Evolutionary conservation across 1,284 basidiomycete genomes (phyloP), one percentile per base, ranked within the genome.

Genomic region (Phellopilus nigrolimitatus): DNA sequence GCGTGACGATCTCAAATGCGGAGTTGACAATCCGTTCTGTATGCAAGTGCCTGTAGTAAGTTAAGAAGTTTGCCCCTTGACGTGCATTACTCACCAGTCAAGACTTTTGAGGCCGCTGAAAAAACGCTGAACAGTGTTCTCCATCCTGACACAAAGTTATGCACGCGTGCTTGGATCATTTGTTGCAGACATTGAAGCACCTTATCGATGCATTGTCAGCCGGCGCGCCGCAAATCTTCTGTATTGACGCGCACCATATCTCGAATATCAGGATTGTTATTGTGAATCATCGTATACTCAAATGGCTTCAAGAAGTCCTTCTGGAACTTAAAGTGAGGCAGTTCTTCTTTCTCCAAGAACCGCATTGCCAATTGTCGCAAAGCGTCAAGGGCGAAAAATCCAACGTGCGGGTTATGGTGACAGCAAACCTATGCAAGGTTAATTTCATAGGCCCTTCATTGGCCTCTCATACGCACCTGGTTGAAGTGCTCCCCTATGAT

Each of bases 401-500:
- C 92, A 52, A 99, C 95, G 60, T 95, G 89, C 12, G 91, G 91
- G 68, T 98, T 99, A 62, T 89, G 94, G 66, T 99, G 97, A 68
- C 95, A 97, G 67, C 95, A 99, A 31, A 99, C 95, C 92, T 87
- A 54, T 15, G 4, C 25, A 25, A 19, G 15, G 43, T 21, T n/a
- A 27, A 30, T 51, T 49, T 17, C 15, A 48, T n/a, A n/a, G n/a
- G n/a, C n/a, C n/a, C n/a, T n/a, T n/a, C n/a, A n/a, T n/a, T n/a
- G n/a, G n/a, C n/a, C n/a, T n/a, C n/a, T n/a, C n/a, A n/a, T 7
- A 61, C 73, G 56, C 60, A 91, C 92, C 71, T 97, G 91, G 67
- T 99, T 99, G 71, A 99, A 99, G 70, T 99, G 97, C 67, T 97
- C 95, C 42, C 97, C 97, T 15, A 99, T 75, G 53, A 99, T 99